Evolutionary conservation across 768 basidiomycete species (phyloP).

Genomic region (Glaciozyma antarctica): DNA sequence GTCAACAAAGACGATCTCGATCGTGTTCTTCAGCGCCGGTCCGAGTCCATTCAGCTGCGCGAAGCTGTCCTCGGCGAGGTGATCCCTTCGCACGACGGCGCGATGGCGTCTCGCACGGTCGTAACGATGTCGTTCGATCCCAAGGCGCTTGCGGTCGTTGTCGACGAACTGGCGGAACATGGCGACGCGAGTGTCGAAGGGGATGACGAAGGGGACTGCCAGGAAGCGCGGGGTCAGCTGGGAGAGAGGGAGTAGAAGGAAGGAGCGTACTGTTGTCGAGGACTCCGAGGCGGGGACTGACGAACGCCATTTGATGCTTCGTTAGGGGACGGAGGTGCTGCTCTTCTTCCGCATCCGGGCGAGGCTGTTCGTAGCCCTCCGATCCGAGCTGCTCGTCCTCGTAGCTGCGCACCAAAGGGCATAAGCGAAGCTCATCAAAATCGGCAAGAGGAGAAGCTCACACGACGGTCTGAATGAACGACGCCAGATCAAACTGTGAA

Average conservation of each 20-base stretch:
- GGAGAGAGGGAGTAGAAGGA: background rate
- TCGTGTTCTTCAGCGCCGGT: constrained; percentile 64
- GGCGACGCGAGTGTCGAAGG: constrained; percentile 79
- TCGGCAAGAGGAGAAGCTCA: constrained; percentile 38
- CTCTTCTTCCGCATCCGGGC: constrained; percentile 14
- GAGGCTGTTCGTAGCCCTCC: constrained; percentile 25
- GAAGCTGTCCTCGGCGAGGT: constrained; percentile 84
- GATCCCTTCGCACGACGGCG: constrained; percentile 54
- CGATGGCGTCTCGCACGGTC: constrained; percentile 41
- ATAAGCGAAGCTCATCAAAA: background rate
- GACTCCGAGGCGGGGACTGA: constrained; percentile 78
- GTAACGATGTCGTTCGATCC: constrained; percentile 10
- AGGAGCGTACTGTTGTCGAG: constrained; percentile 59
- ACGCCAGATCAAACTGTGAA: constrained; percentile 50
- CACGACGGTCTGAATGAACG: constrained; percentile 82
- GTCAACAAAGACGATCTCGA: constrained; percentile 87
- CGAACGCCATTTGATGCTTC: constrained; percentile 60
- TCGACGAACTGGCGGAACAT: constrained; percentile 77
- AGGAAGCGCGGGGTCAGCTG: background rate
- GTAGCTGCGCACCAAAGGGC: constrained; percentile 42
- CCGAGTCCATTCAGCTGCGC: constrained; percentile 59
- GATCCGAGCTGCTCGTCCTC: constrained; percentile 52
- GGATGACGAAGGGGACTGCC: constrained; percentile 74
- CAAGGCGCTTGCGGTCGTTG: constrained; percentile 47
- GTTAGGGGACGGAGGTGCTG: constrained; percentile 39